Conservation (phyloP, 2,329 filamentous ascomycete genomes). For the Cercospora sp. region DNA sequence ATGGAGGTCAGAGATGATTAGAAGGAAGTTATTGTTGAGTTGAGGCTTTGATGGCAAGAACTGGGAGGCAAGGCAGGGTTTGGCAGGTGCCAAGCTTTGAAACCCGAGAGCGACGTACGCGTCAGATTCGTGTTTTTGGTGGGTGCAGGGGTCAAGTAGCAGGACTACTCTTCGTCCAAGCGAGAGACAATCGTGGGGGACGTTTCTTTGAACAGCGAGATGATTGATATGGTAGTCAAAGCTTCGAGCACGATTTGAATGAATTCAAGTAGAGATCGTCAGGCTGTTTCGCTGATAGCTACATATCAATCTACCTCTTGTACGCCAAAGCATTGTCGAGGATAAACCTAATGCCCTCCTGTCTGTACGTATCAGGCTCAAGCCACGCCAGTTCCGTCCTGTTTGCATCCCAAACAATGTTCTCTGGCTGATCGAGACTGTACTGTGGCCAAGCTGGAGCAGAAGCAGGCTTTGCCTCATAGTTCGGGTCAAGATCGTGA, state of each 20-base stretch:
- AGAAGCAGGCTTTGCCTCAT: constrained; percentile 12
- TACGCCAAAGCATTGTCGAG: constrained; percentile 33
- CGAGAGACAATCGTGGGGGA: too few relatives aligned
- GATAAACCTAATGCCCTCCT: constrained; percentile 49
- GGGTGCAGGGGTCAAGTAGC: neutral
- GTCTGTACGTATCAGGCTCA: constrained; percentile 48
- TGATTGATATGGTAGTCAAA: neutral
- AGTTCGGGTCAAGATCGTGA: constrained; percentile 43
- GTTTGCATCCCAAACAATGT: constrained; percentile 52
- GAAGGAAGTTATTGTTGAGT: neutral
- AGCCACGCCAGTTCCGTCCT: constrained; percentile 35
- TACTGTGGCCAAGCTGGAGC: constrained; percentile 45
- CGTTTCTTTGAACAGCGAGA: neutral
- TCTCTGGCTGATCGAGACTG: constrained; percentile 37
- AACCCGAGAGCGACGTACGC: neutral
- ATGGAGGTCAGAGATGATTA: neutral
- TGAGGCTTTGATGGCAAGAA: neutral
- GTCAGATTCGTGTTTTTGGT: neutral
- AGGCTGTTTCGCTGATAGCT: neutral
- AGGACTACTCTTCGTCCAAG: neutral
- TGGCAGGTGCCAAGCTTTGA: neutral
- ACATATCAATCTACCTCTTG: constrained; percentile 8
- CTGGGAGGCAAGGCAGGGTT: neutral
- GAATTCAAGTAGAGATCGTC: neutral
- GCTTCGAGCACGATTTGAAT: neutral